Conservation (phyloP, 345 rosid species). For the Reutealis trisperma region DNA sequence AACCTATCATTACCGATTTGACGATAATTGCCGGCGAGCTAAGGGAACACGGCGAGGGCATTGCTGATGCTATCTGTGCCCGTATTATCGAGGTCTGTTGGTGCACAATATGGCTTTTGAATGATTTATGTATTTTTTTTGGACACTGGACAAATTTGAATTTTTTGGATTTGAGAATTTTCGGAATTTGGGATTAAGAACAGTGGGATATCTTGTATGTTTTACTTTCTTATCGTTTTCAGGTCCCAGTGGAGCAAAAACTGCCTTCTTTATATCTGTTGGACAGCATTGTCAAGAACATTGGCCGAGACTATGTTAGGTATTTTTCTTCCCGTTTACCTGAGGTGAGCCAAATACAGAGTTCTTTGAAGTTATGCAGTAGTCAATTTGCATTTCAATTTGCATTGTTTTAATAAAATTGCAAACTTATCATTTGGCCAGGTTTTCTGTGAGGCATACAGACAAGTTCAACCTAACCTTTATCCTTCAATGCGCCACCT, state of each 20-base stretch:
- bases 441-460: conserved; percentile 87
- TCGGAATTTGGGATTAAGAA: not conserved
- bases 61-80: conserved; percentile 83
- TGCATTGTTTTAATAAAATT: not conserved
- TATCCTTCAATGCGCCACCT: conserved; percentile 85
- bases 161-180: not conserved
- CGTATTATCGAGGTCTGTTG: conserved; percentile 80
- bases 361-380: not conserved
- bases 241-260: conserved; percentile 93
- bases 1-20: conserved; percentile 96
- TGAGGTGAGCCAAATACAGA: conserved; percentile 62
- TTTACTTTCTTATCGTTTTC: conserved; percentile 14
- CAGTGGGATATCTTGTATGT: not conserved
- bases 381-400: not conserved
- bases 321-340: conserved; percentile 81
- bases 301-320: conserved; percentile 77
- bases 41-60: conserved; percentile 70
- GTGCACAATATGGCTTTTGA: not conserved
- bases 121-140: not conserved
- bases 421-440: conserved; percentile 20
- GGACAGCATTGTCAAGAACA: conserved; percentile 95
- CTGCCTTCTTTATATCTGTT: conserved; percentile 90
- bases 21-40: conserved; percentile 95
- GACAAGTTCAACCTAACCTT: conserved; percentile 68
- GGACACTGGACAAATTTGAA: not conserved